Evolutionary conservation across 306 rosid genomes (phyloP).

Genomic region (Rosa persica): DNA sequence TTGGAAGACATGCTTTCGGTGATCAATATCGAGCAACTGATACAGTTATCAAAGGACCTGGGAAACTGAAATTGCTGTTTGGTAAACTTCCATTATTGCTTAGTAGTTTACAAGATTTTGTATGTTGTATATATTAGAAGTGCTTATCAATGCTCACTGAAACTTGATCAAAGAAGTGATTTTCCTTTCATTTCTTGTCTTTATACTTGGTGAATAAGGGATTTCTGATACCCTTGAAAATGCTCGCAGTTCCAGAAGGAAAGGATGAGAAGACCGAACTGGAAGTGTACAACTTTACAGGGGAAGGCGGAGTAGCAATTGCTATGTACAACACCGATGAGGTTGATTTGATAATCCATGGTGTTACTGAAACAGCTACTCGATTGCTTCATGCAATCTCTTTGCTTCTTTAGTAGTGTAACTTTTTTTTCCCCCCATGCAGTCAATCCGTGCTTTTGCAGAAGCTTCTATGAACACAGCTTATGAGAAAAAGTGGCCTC

Average conservation of each 20-base stretch:
- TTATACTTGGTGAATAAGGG: slow-evolving; percentile 4
- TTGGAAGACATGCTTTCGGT: slow-evolving; percentile 99
- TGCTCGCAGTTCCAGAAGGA: slow-evolving; percentile 73
- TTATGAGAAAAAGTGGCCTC: slow-evolving; percentile 92
- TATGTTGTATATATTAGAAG: neutral
- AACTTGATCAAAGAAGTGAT: neutral
- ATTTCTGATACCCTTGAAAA: slow-evolving; percentile 19
- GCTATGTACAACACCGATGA: slow-evolving; percentile 97
- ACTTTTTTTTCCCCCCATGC: neutral
- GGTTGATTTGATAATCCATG: slow-evolving; percentile 49
- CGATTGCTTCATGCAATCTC: slow-evolving; percentile 22
- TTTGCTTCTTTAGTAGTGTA: slow-evolving; percentile 8
- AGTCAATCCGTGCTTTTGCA: slow-evolving; percentile 93
- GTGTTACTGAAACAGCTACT: slow-evolving; percentile 24
- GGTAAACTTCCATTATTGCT: slow-evolving; percentile 50
- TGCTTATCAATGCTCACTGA: neutral
- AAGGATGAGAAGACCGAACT: slow-evolving; percentile 65
- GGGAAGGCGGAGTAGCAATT: slow-evolving; percentile 88
- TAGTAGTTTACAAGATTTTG: neutral
- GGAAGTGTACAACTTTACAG: slow-evolving; percentile 85
- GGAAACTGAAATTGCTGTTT: slow-evolving; percentile 78
- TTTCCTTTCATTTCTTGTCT: neutral
- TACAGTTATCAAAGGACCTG: slow-evolving; percentile 85
- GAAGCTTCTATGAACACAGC: slow-evolving; percentile 91
- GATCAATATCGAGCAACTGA: slow-evolving; percentile 97